A percentile compares a stretch with the other conserved stretches of the same genome.
phyloP scores from a whole-genome alignment of 768 basidiomycete species.

The Daedaleopsis sinensis region DNA sequence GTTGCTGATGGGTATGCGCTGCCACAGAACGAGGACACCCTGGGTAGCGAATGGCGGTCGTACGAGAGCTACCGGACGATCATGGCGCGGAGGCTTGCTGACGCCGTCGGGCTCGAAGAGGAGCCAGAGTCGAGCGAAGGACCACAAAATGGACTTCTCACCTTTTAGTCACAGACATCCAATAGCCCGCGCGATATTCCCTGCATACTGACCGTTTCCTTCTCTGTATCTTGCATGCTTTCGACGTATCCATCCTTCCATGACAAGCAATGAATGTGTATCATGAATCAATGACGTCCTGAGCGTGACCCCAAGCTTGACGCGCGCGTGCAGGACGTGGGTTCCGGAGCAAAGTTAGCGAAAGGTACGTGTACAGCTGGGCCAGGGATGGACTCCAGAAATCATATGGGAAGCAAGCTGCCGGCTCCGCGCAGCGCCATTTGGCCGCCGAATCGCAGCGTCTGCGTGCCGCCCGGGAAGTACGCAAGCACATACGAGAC shows the following conservation, averaged over 20 bases:
- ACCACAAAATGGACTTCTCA: conserved; percentile 14
- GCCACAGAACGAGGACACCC: conserved; percentile 38
- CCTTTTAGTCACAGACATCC: conserved; percentile 1
- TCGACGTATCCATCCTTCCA: conserved; percentile 5
- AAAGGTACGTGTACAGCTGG: conserved; percentile 7
- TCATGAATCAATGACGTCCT: neutral
- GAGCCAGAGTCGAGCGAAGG: conserved; percentile 2
- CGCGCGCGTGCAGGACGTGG: neutral
- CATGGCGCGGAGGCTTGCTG: conserved; percentile 71
- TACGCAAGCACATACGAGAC: conserved; percentile 91
- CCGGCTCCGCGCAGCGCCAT: conserved; percentile 85
- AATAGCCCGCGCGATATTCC: too few species aligned
- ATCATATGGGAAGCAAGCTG: conserved; percentile 74
- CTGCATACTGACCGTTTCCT: neutral
- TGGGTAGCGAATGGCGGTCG: conserved; percentile 58
- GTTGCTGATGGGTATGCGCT: too few species aligned
- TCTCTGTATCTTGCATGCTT: neutral
- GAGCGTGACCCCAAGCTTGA: neutral
- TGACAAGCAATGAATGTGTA: conserved; percentile 10
- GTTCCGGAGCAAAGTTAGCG: neutral
- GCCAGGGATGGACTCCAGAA: neutral
- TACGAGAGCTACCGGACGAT: conserved; percentile 76
- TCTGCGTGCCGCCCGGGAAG: conserved; percentile 89
- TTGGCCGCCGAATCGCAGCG: conserved; percentile 77
- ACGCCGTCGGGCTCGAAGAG: conserved; percentile 60